A percentile compares a stretch with the other conserved stretches of the same genome.
These are phyloP conservation scores for Vitis rotundifolia DNA, from an alignment of 164 flowering plant genomes.

Conservation along the genomic window DNA sequence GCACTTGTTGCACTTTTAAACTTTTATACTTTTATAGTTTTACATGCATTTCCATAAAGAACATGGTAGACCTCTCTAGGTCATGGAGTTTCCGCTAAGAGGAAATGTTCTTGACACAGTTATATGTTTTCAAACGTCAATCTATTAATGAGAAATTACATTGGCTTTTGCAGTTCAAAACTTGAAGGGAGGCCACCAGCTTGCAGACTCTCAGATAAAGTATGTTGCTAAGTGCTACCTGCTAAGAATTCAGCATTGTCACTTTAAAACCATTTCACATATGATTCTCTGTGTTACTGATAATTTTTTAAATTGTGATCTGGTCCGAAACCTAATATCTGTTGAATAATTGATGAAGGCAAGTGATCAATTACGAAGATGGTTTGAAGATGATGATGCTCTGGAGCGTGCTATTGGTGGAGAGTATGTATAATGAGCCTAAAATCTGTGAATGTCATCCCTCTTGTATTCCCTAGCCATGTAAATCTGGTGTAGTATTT, in stretches of 20 bases:
- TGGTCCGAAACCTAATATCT: conserved; percentile 14
- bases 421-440: conserved; percentile 58
- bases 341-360: conserved; percentile 47
- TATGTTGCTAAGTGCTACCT: conserved; percentile 32
- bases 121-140: too few species aligned
- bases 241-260: not conserved
- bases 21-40: too few species aligned
- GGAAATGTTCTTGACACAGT: too few species aligned
- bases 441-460: not conserved
- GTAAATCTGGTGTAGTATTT: not conserved
- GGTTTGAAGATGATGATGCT: conserved; percentile 95
- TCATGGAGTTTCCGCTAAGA: too few species aligned
- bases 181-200: conserved; percentile 80
- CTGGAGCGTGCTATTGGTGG: conserved; percentile 82
- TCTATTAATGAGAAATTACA: not conserved
- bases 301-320: not conserved
- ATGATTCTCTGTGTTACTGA: not conserved
- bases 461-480: not conserved
- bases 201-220: conserved; percentile 92
- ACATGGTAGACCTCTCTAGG: too few species aligned
- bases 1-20: too few species aligned
- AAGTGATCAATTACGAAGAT: conserved; percentile 55
- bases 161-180: conserved; percentile 57
- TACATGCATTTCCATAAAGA: too few species aligned
- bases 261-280: not conserved